These are phyloP conservation scores for Zychaea mexicana DNA, from an alignment of 371 early-diverging fungal genomes.

Conservation along the genomic window DNA sequence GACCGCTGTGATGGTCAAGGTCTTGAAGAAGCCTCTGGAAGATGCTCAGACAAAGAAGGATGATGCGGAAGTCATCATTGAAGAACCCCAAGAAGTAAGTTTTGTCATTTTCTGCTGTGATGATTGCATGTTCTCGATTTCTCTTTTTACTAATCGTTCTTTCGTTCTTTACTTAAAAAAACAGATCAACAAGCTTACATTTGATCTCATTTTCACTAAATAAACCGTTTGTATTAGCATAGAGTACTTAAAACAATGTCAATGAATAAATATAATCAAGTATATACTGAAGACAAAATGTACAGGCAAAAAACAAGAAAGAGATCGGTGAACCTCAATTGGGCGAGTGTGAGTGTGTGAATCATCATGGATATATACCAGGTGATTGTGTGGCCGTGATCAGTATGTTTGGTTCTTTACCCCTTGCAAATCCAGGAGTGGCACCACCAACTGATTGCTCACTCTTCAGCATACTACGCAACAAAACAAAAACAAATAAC, in stretches of 20 bases:
- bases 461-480: no score
- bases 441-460: no score
- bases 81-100: slow-evolving; percentile 78
- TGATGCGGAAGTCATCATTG: slow-evolving; percentile 55
- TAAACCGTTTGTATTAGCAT: slow-evolving; percentile 7
- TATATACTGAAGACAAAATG: neutral
- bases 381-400: no score
- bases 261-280: neutral
- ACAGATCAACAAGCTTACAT: slow-evolving; percentile 31
- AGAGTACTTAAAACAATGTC: no score
- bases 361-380: no score
- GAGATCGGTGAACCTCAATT: no score
- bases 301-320: neutral
- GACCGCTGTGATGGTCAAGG: slow-evolving; percentile 70
- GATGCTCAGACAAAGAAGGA: slow-evolving; percentile 35
- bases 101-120: neutral
- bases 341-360: no score
- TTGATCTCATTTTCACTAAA: slow-evolving; percentile 42
- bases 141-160: slow-evolving; percentile 39
- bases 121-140: slow-evolving; percentile 16
- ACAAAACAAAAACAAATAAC: no score
- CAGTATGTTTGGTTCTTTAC: no score
- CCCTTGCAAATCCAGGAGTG: no score
- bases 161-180: slow-evolving; percentile 32
- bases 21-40: slow-evolving; percentile 70